These are phyloP conservation scores for Eragrostis curvula DNA, from an alignment of 176 grass and related monocot species.

Conservation along the genomic window DNA sequence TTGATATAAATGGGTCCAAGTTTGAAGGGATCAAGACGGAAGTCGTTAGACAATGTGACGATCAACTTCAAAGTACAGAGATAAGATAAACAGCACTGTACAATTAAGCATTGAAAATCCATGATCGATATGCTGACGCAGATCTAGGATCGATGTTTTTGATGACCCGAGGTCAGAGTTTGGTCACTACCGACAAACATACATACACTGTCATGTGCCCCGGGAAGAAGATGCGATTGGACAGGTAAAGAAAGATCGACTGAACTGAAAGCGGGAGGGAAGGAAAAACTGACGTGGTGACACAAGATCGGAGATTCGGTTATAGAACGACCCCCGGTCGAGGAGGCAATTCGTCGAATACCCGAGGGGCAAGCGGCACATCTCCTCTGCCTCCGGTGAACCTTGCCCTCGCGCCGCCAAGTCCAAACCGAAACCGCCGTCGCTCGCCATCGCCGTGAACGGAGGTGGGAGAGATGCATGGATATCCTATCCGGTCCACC, in stretches of 20 bases:
- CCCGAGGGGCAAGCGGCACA: too few species aligned
- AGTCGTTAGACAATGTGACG: not conserved
- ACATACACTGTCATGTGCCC: not conserved
- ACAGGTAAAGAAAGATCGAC: not conserved
- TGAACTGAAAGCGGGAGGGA: not conserved
- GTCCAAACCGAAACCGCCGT: not conserved
- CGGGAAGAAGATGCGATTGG: not conserved
- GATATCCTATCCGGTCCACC: too few species aligned
- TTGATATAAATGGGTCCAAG: not conserved
- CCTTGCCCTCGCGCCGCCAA: not conserved
- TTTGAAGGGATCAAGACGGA: not conserved
- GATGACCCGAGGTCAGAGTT: not conserved
- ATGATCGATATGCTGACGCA: not conserved
- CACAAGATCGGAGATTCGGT: not conserved
- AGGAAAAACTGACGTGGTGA: not conserved
- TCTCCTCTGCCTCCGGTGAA: not conserved
- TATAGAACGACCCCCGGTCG: not conserved
- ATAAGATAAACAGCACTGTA: not conserved
- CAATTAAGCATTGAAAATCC: not conserved
- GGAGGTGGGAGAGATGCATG: too few species aligned
- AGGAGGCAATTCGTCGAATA: not conserved
- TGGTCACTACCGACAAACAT: not conserved
- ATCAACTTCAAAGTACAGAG: constrained; percentile 2
- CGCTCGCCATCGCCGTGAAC: too few species aligned
- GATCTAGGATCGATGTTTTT: not conserved